Evolutionary conservation across 768 basidiomycete species (phyloP).

Genomic region (Lentinula raphanica): DNA sequence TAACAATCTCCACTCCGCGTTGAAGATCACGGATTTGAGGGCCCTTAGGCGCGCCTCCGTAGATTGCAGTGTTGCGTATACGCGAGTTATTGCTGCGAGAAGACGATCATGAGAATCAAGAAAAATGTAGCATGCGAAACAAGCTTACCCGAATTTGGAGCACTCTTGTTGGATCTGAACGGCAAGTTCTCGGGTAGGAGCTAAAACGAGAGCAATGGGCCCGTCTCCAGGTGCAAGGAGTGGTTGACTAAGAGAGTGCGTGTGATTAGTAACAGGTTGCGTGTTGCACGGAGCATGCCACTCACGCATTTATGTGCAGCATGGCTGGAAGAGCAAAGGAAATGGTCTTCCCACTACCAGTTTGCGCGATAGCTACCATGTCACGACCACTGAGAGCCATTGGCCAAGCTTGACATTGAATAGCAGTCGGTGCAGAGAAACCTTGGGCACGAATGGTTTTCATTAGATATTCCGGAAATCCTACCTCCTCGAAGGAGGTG

Average conservation of each 20-base stretch:
- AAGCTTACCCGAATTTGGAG: slow-evolving; percentile 86
- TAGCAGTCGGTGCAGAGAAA: slow-evolving; percentile 85
- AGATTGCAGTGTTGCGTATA: slow-evolving; percentile 97
- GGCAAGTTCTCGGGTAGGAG: slow-evolving; percentile 96
- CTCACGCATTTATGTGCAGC: slow-evolving; percentile 99
- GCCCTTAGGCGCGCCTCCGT: slow-evolving; percentile 98
- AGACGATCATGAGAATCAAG: background rate
- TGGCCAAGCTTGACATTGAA: slow-evolving; percentile 99
- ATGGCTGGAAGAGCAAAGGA: slow-evolving; percentile 98
- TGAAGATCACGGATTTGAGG: slow-evolving; percentile 97
- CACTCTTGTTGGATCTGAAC: slow-evolving; percentile 99
- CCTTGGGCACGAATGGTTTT: slow-evolving; percentile 91
- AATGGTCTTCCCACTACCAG: slow-evolving; percentile 98
- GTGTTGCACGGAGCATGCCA: slow-evolving; percentile 9
- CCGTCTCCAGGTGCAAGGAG: slow-evolving; percentile 91
- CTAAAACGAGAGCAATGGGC: slow-evolving; percentile 93
- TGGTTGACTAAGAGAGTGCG: slow-evolving; percentile 54
- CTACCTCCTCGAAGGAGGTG: slow-evolving; percentile 87
- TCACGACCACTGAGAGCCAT: slow-evolving; percentile 96
- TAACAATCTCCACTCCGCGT: slow-evolving; percentile 95
- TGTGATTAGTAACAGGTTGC: background rate
- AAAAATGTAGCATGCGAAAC: background rate
- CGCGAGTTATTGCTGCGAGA: slow-evolving; percentile 74
- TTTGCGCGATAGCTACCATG: slow-evolving; percentile 95
- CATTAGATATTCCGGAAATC: slow-evolving; percentile 96